phyloP scores from a whole-genome alignment of 257 asterid species.

The Datura wrightii region DNA sequence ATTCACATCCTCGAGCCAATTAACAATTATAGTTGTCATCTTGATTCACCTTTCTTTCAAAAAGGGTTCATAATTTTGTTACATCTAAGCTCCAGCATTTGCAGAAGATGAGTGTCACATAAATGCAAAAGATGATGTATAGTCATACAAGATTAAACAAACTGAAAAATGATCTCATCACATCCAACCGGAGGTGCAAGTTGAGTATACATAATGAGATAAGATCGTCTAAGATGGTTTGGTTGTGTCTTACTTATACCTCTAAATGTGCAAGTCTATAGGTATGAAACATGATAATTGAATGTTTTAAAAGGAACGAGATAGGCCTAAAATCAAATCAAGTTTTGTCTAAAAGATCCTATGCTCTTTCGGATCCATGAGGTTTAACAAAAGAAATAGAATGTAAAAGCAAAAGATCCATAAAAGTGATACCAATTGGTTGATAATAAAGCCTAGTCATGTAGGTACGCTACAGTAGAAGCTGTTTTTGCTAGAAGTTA shows the following conservation, averaged over 20 bases:
- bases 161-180: conserved; percentile 9
- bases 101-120: not conserved
- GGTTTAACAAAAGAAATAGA: not conserved
- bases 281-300: not conserved
- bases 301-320: not conserved
- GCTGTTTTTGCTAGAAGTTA: not conserved
- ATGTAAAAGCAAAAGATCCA: not conserved
- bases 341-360: not conserved
- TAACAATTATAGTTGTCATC: not conserved
- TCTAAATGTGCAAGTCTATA: not conserved
- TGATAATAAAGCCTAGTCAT: not conserved
- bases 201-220: not conserved
- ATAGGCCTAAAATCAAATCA: not conserved
- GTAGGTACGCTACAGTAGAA: not conserved
- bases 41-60: not conserved
- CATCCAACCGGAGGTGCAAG: not conserved
- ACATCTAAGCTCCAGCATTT: not conserved
- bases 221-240: not conserved
- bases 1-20: not conserved
- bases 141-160: not conserved
- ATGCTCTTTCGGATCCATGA: not conserved
- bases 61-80: not conserved
- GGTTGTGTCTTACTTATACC: not conserved
- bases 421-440: not conserved
- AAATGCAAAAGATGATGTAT: not conserved